phyloP scores from a whole-genome alignment of 192 early-diverging fungal species.

The Coemansia umbellata region DNA sequence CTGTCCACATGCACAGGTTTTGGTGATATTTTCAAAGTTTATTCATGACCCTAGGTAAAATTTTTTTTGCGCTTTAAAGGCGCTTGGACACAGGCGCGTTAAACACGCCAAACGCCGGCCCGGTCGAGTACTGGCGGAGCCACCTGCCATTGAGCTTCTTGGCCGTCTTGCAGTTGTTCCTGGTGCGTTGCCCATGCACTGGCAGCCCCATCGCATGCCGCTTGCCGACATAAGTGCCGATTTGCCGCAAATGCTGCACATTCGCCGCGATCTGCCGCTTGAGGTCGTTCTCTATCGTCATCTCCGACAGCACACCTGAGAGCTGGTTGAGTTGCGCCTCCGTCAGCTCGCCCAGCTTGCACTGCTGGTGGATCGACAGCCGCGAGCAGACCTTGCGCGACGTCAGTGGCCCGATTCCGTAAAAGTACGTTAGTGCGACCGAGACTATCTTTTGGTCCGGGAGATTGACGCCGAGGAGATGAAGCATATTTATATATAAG shows the following conservation, averaged over 20 bases:
- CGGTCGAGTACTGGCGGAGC: constrained; percentile 51
- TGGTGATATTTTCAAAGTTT: too few species aligned
- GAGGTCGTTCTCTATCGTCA: constrained; percentile 83
- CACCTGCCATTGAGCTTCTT: constrained; percentile 68
- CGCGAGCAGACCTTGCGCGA: constrained; percentile 71
- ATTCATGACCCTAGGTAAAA: too few species aligned
- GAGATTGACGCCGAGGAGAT: constrained; percentile 91
- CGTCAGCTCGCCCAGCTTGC: constrained; percentile 82
- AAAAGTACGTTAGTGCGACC: constrained; percentile 82
- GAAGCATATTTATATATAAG: constrained; percentile 57
- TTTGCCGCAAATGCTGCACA: constrained; percentile 66
- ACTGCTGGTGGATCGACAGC: constrained; percentile 78
- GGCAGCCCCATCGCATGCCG: constrained; percentile 84
- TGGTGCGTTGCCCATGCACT: constrained; percentile 84
- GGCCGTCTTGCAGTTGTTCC: constrained; percentile 83
- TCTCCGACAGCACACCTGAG: constrained; percentile 76
- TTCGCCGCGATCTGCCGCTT: constrained; percentile 66
- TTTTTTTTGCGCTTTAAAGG: too few species aligned
- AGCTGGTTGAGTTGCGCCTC: constrained; percentile 87
- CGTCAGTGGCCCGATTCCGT: constrained; percentile 82
- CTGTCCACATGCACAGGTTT: too few species aligned
- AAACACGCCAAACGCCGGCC: constrained; percentile 29
- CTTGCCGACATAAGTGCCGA: constrained; percentile 75
- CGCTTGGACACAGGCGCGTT: constrained; percentile 29
- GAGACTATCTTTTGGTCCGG: constrained; percentile 85